Base-by-base conservation (phyloP, 345 rosid species). In the Sisymbrium altissimum region DNA sequence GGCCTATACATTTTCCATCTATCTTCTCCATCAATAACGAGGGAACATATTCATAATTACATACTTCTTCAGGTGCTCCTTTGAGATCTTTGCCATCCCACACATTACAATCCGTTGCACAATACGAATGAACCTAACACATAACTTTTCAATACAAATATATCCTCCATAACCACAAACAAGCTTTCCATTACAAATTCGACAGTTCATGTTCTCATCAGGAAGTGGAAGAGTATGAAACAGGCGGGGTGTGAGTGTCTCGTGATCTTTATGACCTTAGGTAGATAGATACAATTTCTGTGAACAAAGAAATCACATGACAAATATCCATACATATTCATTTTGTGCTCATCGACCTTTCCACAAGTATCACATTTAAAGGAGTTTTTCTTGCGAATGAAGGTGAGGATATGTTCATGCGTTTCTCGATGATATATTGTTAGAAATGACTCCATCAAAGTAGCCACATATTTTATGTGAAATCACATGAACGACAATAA, bases 71-170 rank as follows among this genome's bases (percentile, higher is more conserved):
- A 4, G 52, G 7, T 30, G 27, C 63, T 40, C n/a, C 62, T 17
- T 27, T 27, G 13, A 68, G 30, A 4, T 68, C 72, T 50, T 17
- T 68, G 3, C 72, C 72, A 27, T 54, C 72, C 72, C 72, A 68
- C 2, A 11, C 13, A 0, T 61, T 8, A 0, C 0, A 11, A 3
- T 1, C 1, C 7, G 44, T 38, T 7, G 44, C 44, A 40, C 66
- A 61, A 40, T 18, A 21, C 17, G 32, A 54, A 17, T 68, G 72
- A 27, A 40, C 5, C 9, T 50, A 11, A 11, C 30, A 59, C 64
- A 59, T 13, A 17, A 3, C 30, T 38, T 59, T 4, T 59, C 17
- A 13, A 2, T 3, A 19, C 64, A 59, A 18, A 19, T 59, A 36
- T 38, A 59, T 59, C 64, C 46, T 19, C 64, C 46, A 59, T 4